Base-by-base conservation (phyloP, 1,284 basidiomycete species). In the Ganoderma sp. region DNA sequence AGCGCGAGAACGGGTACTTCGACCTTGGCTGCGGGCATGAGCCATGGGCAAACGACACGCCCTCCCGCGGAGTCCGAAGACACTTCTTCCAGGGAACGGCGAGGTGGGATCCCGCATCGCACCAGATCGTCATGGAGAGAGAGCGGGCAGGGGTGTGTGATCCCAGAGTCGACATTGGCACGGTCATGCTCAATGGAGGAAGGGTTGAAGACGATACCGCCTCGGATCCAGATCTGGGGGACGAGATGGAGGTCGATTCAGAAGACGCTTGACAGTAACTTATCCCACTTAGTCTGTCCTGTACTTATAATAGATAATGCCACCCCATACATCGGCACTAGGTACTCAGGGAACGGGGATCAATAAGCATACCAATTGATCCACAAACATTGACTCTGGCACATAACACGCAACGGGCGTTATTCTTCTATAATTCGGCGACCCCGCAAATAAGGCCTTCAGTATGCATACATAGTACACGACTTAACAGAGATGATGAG, bases 51-150 rank as follows among this genome's bases (percentile, higher is more conserved):
- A 65, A 65, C 48, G 70, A 65, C 43, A 50, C 65, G 42, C 64
- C 69, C 14, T 60, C 19, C 34, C 63, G 61, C 61, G 67, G 63
- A 64, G 17, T 69, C 76, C 83, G 81, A 59, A 77, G 89, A 65
- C 81, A 83, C 60, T 91, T 91, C 78, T 91, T 91, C 80, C 83
- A 86, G 69, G 87, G 84, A 52, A 72, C 73, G 6, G 79, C 81
- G 14, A 77, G 74, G 19, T 85, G 84, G 85, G 83, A 85, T 63
- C 67, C 73, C 9, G 58, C 45, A 25, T 45, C 73, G 50, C 71
- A 75, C 43, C 69, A 63, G 58, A 70, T 76, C 10, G 17, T 67
- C 3, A 28, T 56, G 32, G 71, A 70, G 66, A 42, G 71, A 19
- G 67, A 69, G 66, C 63, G 67, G 8, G 65, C 71, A 39, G 71